A percentile compares a stretch with the other conserved stretches of the same genome.
phyloP scores from a whole-genome alignment of 2,329 filamentous ascomycete species.

The Aspergillus sp. region DNA sequence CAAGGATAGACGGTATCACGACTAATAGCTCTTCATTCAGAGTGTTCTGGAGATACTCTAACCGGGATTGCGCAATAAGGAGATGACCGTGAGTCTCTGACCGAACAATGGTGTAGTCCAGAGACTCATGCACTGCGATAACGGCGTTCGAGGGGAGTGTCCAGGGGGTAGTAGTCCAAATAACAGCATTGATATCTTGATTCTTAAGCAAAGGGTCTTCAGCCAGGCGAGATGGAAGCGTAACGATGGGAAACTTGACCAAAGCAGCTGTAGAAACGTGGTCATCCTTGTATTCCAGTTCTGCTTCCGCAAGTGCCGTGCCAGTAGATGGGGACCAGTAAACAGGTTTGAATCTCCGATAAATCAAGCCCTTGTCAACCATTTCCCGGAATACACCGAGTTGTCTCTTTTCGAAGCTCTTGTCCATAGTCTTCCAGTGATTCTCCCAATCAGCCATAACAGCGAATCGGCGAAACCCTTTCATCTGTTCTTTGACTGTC shows the following conservation, averaged over 20 bases:
- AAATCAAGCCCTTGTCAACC: conserved; percentile 59
- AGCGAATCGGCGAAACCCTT: conserved; percentile 55
- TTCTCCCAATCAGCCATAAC: conserved; percentile 63
- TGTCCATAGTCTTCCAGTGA: conserved; percentile 61
- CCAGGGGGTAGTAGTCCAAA: conserved; percentile 99
- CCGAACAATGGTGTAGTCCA: conserved; percentile 68
- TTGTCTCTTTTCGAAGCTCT: conserved; percentile 57
- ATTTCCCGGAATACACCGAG: conserved; percentile 57
- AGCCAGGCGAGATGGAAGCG: conserved; percentile 42
- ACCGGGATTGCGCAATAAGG: conserved; percentile 66
- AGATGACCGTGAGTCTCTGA: conserved; percentile 55
- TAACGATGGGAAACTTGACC: conserved; percentile 67
- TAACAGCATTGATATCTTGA: conserved; percentile 66
- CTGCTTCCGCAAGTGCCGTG: conserved; percentile 60
- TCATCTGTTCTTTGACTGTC: conserved; percentile 56
- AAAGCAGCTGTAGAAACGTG: conserved; percentile 58
- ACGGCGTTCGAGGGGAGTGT: conserved; percentile 89
- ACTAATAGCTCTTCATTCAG: conserved; percentile 48
- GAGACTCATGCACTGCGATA: conserved; percentile 71
- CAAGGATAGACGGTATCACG: conserved; percentile 55
- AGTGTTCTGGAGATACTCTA: conserved; percentile 54
- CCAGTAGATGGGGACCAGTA: conserved; percentile 64
- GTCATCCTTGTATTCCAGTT: conserved; percentile 61
- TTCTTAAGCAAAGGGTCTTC: conserved; percentile 36
- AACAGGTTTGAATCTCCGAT: conserved; percentile 58